Evolutionary conservation across 495 filamentous ascomycete genomes (phyloP).

Genomic region (Choiromyces venosus): DNA sequence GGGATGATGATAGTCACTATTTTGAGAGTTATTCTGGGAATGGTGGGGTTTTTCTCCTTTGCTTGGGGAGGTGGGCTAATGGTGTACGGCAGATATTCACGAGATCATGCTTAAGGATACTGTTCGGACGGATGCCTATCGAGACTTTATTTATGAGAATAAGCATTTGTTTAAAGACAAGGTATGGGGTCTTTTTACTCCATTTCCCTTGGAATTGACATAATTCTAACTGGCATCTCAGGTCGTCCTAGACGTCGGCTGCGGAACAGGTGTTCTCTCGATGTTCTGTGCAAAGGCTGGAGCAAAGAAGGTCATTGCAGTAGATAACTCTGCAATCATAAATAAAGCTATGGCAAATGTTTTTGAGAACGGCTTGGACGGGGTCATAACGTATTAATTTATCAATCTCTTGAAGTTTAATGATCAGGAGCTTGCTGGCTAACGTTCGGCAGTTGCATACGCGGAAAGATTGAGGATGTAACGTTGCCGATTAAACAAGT

Average conservation of each 20-base stretch:
- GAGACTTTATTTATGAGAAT: conserved; percentile 71
- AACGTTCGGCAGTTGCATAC: conserved; percentile 40
- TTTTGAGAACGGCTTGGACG: conserved; percentile 68
- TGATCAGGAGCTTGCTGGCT: not conserved
- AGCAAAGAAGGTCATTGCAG: conserved; percentile 81
- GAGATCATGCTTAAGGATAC: conserved; percentile 83
- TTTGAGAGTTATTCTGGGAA: conserved; percentile 78
- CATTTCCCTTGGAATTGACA: not conserved
- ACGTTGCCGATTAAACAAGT: conserved; percentile 72
- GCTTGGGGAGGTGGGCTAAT: conserved; percentile 2
- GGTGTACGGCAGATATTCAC: conserved; percentile 66
- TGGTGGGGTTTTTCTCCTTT: conserved; percentile 47
- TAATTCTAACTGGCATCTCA: not conserved
- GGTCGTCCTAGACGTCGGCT: conserved; percentile 85
- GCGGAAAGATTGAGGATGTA: conserved; percentile 90
- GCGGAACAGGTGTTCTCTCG: conserved; percentile 85
- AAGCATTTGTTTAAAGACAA: conserved; percentile 87
- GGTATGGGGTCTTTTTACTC: conserved; percentile 16
- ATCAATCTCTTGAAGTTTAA: not conserved
- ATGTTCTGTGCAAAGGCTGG: conserved; percentile 92
- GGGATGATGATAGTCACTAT: conserved; percentile 62
- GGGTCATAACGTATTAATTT: conserved; percentile 63
- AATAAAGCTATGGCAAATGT: conserved; percentile 80
- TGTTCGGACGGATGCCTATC: conserved; percentile 61
- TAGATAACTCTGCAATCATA: conserved; percentile 92